Conservation (phyloP, 1,284 basidiomycete genomes). For the Ustilago crameri region DNA sequence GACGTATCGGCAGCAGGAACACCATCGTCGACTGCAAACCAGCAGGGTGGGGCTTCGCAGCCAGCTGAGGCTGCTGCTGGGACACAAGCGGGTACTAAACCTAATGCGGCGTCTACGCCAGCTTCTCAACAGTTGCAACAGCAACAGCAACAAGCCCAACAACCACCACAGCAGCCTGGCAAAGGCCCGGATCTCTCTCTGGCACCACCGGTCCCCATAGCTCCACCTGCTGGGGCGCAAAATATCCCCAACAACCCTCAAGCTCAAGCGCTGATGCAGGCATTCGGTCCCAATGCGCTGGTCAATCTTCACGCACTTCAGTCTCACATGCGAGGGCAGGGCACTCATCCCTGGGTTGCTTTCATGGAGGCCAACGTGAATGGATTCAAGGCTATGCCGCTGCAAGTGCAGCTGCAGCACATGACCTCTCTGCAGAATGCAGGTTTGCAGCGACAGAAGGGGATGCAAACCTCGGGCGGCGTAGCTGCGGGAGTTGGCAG, state of each 20-base stretch:
- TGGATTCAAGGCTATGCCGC: slow-evolving; percentile 41
- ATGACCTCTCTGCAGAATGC: slow-evolving; percentile 51
- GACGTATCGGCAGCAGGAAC: slow-evolving; percentile 21
- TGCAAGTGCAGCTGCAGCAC: slow-evolving; percentile 55
- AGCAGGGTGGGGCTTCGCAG: too few species aligned
- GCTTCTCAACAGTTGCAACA: slow-evolving; percentile 5
- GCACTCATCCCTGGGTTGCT: slow-evolving; percentile 48
- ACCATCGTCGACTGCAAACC: slow-evolving; percentile 15
- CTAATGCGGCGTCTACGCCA: slow-evolving; percentile 1
- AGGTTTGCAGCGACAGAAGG: slow-evolving; percentile 39
- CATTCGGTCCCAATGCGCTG: slow-evolving; percentile 57
- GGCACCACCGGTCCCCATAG: slow-evolving; percentile 38
- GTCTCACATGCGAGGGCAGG: slow-evolving; percentile 48
- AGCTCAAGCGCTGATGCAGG: slow-evolving; percentile 49
- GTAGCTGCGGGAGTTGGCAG: slow-evolving; percentile 8
- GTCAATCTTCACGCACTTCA: slow-evolving; percentile 53
- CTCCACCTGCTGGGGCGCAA: slow-evolving; percentile 21
- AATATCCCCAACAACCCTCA: slow-evolving; percentile 46
- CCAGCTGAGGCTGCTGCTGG: background rate
- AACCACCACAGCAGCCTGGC: slow-evolving; percentile 10
- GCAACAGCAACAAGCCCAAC: slow-evolving; percentile 13
- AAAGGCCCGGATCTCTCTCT: slow-evolving; percentile 31
- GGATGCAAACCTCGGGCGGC: slow-evolving; percentile 6
- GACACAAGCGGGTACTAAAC: background rate
- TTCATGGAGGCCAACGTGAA: slow-evolving; percentile 51